These are phyloP conservation scores for Plantago coronopus DNA, from an alignment of 305 asterid species.

Conservation along the genomic window DNA sequence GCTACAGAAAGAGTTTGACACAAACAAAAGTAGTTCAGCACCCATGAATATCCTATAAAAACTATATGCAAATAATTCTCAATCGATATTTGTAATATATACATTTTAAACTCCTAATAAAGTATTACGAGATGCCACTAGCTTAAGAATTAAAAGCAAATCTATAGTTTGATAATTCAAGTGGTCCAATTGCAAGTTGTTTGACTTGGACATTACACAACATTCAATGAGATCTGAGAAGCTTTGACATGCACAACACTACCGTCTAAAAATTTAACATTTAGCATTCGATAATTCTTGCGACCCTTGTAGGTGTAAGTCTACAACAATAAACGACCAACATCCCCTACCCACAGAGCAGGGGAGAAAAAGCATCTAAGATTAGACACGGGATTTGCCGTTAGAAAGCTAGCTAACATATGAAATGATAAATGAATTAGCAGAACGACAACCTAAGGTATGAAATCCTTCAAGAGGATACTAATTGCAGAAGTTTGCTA, in stretches of 20 bases:
- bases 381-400: too few relatives aligned
- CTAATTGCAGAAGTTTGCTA: too few relatives aligned
- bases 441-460: too few relatives aligned
- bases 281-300: conserved; percentile 2
- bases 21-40: conserved; percentile 13
- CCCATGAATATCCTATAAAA: conserved; percentile 14
- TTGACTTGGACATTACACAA: conserved; percentile 5
- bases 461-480: too few relatives aligned
- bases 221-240: not conserved
- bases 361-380: too few relatives aligned
- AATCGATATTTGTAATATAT: not conserved
- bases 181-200: not conserved
- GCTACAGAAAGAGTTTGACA: conserved; percentile 37
- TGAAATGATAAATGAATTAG: too few relatives aligned
- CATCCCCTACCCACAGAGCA: too few relatives aligned
- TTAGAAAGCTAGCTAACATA: too few relatives aligned
- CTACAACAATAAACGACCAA: too few relatives aligned
- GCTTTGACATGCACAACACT: conserved; percentile 7
- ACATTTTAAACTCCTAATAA: too few relatives aligned
- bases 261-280: not conserved
- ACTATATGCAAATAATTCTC: conserved; percentile 13
- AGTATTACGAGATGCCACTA: not conserved
- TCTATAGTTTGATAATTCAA: not conserved
- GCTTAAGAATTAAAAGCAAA: conserved; percentile 5
- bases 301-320: too few relatives aligned